A percentile compares a stretch with the other conserved stretches of the same genome.
These are phyloP conservation scores for Pistacia integerrima DNA, from an alignment of 345 rosid species.

Conservation along the genomic window DNA sequence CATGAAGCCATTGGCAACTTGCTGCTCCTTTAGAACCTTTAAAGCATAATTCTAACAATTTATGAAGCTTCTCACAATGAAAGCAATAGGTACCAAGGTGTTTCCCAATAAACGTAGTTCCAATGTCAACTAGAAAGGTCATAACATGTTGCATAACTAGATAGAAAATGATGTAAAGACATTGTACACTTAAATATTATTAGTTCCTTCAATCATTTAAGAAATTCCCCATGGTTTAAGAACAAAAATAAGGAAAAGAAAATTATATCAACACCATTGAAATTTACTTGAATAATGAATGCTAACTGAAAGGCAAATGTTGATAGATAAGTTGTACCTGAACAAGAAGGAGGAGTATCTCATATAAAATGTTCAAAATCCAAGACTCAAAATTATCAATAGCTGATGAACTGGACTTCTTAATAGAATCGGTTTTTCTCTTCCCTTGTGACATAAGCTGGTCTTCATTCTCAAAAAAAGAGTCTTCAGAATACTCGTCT, in stretches of 20 bases:
- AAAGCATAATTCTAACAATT: not conserved
- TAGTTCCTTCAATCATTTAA: not conserved
- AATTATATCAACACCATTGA: not conserved
- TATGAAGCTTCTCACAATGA: conserved; percentile 2
- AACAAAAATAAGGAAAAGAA: conserved; percentile 18
- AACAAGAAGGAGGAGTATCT: conserved; percentile 90
- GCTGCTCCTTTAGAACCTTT: not conserved
- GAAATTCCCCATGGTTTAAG: conserved; percentile 10
- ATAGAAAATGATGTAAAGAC: not conserved
- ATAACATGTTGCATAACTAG: not conserved
- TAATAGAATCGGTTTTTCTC: conserved; percentile 47
- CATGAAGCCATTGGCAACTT: not conserved
- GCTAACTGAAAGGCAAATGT: not conserved
- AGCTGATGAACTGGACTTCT: conserved; percentile 60
- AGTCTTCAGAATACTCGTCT: conserved; percentile 77
- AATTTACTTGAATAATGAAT: conserved; percentile 1
- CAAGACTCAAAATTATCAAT: conserved; percentile 83
- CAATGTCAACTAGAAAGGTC: not conserved
- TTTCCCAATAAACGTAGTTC: not conserved
- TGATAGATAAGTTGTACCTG: conserved; percentile 56
- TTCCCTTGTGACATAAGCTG: conserved; percentile 53
- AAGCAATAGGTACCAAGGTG: not conserved
- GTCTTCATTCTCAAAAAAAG: conserved; percentile 60
- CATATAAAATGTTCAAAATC: conserved; percentile 86
- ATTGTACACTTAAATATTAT: not conserved